A percentile compares a stretch with the other conserved stretches of the same genome.
Evolutionary conservation across 768 basidiomycete genomes (phyloP).

Genomic region (Dentipellis sp.): DNA sequence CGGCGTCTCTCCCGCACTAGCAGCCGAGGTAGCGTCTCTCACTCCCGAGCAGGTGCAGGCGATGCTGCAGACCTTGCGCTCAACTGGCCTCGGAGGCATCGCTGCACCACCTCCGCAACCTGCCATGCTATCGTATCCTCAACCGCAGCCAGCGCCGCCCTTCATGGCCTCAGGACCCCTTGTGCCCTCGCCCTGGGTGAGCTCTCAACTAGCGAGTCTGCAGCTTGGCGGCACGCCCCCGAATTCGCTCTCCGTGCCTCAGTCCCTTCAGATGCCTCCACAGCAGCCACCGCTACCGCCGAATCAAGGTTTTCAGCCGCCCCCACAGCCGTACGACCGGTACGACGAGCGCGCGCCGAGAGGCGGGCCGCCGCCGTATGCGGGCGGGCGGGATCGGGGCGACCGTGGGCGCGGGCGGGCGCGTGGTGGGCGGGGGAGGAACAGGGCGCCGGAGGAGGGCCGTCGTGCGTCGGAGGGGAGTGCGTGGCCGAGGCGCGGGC

Average conservation of each 20-base stretch:
- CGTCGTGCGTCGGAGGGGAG: neutral
- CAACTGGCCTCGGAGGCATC: slow-evolving; percentile 22
- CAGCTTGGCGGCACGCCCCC: neutral
- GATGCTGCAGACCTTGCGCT: slow-evolving; percentile 49
- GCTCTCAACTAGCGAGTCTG: neutral
- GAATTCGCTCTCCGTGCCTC: neutral
- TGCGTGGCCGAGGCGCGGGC: neutral
- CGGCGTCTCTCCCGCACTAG: slow-evolving; percentile 42
- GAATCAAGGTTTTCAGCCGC: neutral
- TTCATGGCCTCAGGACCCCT: no score
- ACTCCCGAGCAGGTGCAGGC: slow-evolving; percentile 71
- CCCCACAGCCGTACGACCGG: neutral
- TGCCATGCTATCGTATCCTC: neutral
- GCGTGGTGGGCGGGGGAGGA: neutral
- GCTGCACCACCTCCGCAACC: neutral
- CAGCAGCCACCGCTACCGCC: neutral
- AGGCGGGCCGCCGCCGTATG: neutral
- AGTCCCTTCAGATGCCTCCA: neutral
- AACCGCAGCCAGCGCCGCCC: neutral
- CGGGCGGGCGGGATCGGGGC: neutral
- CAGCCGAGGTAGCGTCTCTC: slow-evolving; percentile 62
- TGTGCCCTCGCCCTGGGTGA: neutral
- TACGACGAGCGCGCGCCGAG: neutral
- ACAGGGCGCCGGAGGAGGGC: neutral
- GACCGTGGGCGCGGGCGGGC: neutral